Conservation (phyloP, 1,139 yeast species). For the Saccharomycopsis hybrid region DNA sequence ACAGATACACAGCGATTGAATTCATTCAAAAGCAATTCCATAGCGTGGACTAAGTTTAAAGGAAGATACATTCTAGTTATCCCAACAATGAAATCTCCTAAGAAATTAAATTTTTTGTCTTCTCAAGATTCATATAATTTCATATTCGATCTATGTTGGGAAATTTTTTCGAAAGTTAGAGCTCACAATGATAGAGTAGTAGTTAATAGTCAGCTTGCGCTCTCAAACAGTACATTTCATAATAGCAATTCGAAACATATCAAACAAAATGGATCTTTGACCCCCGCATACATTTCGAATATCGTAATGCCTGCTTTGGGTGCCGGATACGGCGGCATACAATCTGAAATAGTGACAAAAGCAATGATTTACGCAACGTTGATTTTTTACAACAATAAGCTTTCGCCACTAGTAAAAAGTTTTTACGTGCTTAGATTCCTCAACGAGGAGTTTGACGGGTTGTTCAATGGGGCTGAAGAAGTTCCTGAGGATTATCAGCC, state of each 20-base stretch:
- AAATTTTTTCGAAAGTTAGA: constrained; percentile 29
- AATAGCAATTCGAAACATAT: constrained; percentile 25
- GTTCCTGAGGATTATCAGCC: constrained; percentile 1
- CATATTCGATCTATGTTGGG: constrained; percentile 44
- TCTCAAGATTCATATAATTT: constrained; percentile 26
- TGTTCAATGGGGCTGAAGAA: background rate
- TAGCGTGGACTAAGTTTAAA: constrained; percentile 26
- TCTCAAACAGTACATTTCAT: too few relatives aligned
- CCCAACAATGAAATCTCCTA: constrained; percentile 46
- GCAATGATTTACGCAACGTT: constrained; percentile 26
- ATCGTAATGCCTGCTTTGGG: constrained; percentile 45
- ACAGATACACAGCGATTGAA: too few relatives aligned
- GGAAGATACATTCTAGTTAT: constrained; percentile 36
- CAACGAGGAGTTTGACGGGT: background rate
- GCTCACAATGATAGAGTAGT: constrained; percentile 21
- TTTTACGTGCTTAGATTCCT: constrained; percentile 9
- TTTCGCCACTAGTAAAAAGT: constrained; percentile 1
- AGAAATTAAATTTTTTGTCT: constrained; percentile 22
- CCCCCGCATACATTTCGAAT: too few relatives aligned
- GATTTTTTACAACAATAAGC: constrained; percentile 1
- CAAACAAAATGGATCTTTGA: background rate
- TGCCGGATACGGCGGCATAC: constrained; percentile 44
- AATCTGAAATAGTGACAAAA: constrained; percentile 31
- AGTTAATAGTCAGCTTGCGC: constrained; percentile 22
- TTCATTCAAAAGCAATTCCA: constrained; percentile 4